These are phyloP conservation scores for Apostasia shenzhenica DNA, from an alignment of 106 monocot genomes.

Conservation along the genomic window DNA sequence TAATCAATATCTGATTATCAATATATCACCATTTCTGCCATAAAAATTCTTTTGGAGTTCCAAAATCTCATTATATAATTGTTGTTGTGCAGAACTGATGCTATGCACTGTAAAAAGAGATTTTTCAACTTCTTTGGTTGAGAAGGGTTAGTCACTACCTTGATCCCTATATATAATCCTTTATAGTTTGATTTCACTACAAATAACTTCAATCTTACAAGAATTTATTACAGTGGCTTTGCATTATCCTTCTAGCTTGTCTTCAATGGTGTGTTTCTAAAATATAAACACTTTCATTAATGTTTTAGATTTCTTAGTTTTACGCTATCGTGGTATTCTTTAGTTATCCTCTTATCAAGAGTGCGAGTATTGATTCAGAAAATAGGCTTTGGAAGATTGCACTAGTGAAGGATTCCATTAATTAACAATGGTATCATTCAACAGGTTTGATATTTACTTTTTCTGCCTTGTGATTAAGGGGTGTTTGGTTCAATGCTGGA, in stretches of 20 bases:
- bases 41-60: neutral
- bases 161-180: neutral
- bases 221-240: neutral
- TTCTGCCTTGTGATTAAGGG: neutral
- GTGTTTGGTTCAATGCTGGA: too few species aligned
- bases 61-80: neutral
- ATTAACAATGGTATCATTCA: constrained; percentile 33
- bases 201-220: neutral
- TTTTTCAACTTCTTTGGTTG: constrained; percentile 26
- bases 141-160: constrained; percentile 12
- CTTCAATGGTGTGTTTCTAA: constrained; percentile 50
- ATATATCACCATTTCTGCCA: neutral
- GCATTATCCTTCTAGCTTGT: constrained; percentile 9
- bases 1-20: neutral
- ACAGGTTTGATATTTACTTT: constrained; percentile 16
- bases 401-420: constrained; percentile 41
- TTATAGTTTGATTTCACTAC: neutral
- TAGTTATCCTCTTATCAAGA: constrained; percentile 44
- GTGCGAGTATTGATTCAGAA: constrained; percentile 40
- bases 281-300: constrained; percentile 23
- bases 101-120: constrained; percentile 28
- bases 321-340: neutral
- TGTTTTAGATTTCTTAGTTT: neutral
- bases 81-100: constrained; percentile 20
- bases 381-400: constrained; percentile 33